These are phyloP conservation scores for Berkeleyomyces basicola DNA, from an alignment of 2,329 filamentous ascomycete species.

Conservation along the genomic window DNA sequence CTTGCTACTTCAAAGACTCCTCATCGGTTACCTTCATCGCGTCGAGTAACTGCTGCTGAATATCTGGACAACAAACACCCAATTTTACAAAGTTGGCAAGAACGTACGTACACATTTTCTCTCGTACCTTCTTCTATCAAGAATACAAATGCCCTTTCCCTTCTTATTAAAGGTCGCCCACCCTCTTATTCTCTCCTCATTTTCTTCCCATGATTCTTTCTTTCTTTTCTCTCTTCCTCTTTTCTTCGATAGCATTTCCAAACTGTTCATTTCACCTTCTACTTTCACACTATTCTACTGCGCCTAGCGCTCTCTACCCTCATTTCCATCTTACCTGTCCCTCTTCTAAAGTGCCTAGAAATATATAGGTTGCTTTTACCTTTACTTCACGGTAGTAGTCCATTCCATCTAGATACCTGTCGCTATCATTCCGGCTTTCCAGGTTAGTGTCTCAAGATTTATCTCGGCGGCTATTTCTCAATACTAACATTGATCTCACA, in stretches of 20 bases:
- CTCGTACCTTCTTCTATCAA: not conserved
- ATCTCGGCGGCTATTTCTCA: not conserved
- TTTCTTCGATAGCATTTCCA: not conserved
- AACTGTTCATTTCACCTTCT: slow-evolving; percentile 3
- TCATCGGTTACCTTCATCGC: not conserved
- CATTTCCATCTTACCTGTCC: slow-evolving; percentile 1
- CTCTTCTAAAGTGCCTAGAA: not conserved
- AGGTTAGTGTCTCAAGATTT: not conserved
- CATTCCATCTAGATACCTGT: slow-evolving; percentile 1
- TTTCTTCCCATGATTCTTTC: slow-evolving; percentile 6
- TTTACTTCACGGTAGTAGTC: slow-evolving; percentile 1
- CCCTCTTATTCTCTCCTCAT: slow-evolving; percentile 19
- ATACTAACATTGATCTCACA: not conserved
- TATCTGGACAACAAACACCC: not conserved
- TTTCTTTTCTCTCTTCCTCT: slow-evolving; percentile 1
- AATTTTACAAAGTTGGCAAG: not conserved
- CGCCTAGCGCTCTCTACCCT: not conserved
- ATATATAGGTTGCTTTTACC: not conserved
- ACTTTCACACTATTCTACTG: slow-evolving; percentile 1
- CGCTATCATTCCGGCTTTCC: not conserved
- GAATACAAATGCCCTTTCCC: not conserved
- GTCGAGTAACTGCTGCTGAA: not conserved
- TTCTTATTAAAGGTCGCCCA: slow-evolving; percentile 13
- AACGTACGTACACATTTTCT: not conserved
- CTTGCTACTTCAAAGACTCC: not conserved